These are phyloP conservation scores for Angophora floribunda DNA, from an alignment of 345 rosid species.

Conservation along the genomic window DNA sequence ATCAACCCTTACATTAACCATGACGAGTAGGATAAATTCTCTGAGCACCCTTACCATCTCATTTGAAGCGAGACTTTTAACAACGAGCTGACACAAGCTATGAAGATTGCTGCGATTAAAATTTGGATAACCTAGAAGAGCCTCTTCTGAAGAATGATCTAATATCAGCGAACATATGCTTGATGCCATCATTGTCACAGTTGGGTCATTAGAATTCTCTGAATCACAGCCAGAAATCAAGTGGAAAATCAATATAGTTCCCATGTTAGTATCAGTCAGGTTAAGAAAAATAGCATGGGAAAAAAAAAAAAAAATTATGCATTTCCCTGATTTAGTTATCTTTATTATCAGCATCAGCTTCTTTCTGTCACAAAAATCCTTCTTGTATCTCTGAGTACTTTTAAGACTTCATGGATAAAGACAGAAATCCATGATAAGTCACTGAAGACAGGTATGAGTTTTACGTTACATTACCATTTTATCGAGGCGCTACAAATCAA, in stretches of 20 bases:
- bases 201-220: slow-evolving; percentile 41
- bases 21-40: background rate
- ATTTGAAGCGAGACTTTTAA: slow-evolving; percentile 42
- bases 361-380: background rate
- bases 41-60: slow-evolving; percentile 27
- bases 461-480: background rate
- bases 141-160: slow-evolving; percentile 64
- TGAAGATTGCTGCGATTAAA: slow-evolving; percentile 23
- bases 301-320: background rate
- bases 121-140: slow-evolving; percentile 41
- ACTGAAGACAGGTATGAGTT: background rate
- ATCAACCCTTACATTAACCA: background rate
- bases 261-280: background rate
- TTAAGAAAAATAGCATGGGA: background rate
- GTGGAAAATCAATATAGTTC: background rate
- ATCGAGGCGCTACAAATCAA: background rate
- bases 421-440: background rate
- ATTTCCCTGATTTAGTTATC: background rate
- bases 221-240: slow-evolving; percentile 1
- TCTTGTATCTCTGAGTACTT: background rate
- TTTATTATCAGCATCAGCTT: background rate
- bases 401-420: background rate
- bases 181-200: slow-evolving; percentile 64
- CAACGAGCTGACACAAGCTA: slow-evolving; percentile 35
- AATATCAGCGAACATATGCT: slow-evolving; percentile 64